These are phyloP conservation scores for Pseudomonodictys pantanalensis DNA, from an alignment of 495 filamentous ascomycete species.

Conservation along the genomic window DNA sequence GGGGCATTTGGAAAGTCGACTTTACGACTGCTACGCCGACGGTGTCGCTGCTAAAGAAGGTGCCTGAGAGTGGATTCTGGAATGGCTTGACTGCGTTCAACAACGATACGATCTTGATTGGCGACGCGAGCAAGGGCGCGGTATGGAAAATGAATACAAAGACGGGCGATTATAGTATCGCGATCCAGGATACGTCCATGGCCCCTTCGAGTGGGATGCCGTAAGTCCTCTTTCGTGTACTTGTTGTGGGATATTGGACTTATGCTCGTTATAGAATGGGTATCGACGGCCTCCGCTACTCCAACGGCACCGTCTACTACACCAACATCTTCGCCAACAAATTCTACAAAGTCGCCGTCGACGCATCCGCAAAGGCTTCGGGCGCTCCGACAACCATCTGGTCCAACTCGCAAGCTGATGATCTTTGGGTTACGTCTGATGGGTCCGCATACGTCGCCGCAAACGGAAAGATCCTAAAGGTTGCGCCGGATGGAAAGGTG, in stretches of 20 bases:
- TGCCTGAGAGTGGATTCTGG: conserved; percentile 43
- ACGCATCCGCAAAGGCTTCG: conserved; percentile 42
- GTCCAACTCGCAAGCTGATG: conserved; percentile 46
- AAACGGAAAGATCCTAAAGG: conserved; percentile 40
- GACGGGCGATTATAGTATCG: conserved; percentile 19
- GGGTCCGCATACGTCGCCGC: conserved; percentile 45
- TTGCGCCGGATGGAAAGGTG: conserved; percentile 43
- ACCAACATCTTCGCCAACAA: conserved; percentile 49
- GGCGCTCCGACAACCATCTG: conserved; percentile 41
- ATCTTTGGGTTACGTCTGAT: conserved; percentile 44
- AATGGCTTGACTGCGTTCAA: conserved; percentile 45
- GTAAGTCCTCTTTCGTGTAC: background rate
- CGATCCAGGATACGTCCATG: conserved; percentile 20
- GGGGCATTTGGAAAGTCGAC: conserved; percentile 24
- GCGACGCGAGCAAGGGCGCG: conserved; percentile 22
- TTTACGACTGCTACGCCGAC: conserved; percentile 32
- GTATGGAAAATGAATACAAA: conserved; percentile 13
- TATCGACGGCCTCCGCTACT: conserved; percentile 25
- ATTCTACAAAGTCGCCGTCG: conserved; percentile 44
- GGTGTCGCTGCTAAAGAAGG: conserved; percentile 39
- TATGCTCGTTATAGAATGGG: conserved; percentile 11
- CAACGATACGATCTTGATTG: conserved; percentile 44
- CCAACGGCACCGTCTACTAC: conserved; percentile 42
- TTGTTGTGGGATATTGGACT: background rate
- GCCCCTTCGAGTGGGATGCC: conserved; percentile 38